Percentiles rank a stretch among this genome's conserved stretches.
Conservation (phyloP, 2,329 filamentous ascomycete genomes). For the Coniella vitis region DNA sequence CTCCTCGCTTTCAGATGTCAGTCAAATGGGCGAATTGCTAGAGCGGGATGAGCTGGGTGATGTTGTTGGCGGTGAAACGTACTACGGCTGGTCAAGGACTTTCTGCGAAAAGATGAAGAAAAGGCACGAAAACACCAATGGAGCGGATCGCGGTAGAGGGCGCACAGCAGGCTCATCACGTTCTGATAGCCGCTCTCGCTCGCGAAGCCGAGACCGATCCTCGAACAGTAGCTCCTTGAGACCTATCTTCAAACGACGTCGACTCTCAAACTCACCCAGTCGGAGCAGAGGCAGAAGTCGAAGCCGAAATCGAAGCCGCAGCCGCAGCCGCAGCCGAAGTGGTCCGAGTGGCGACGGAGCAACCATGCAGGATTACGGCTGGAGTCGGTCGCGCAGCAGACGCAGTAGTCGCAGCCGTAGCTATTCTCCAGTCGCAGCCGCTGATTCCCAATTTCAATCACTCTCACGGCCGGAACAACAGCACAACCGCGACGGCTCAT, state of each 20-base stretch:
- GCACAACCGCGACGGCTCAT: slow-evolving; percentile 23
- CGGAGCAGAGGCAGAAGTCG: slow-evolving; percentile 19
- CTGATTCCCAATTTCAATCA: slow-evolving; percentile 18
- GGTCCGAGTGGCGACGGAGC: slow-evolving; percentile 1
- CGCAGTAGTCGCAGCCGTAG: slow-evolving; percentile 23
- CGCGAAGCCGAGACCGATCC: slow-evolving; percentile 24
- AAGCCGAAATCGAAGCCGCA: slow-evolving; percentile 8
- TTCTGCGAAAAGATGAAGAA: slow-evolving; percentile 79
- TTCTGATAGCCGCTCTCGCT: slow-evolving; percentile 25
- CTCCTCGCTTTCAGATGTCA: slow-evolving; percentile 53
- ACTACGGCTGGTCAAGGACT: slow-evolving; percentile 78
- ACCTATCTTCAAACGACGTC: slow-evolving; percentile 33
- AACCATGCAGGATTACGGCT: slow-evolving; percentile 15
- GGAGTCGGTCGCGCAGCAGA: slow-evolving; percentile 1
- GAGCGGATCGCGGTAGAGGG: slow-evolving; percentile 18
- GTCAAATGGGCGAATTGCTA: slow-evolving; percentile 66
- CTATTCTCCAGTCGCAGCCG: slow-evolving; percentile 13
- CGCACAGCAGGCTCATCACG: slow-evolving; percentile 27
- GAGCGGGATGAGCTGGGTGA: slow-evolving; percentile 60
- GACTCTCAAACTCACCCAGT: slow-evolving; percentile 30
- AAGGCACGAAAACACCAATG: slow-evolving; percentile 31
- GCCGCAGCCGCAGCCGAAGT: too few relatives aligned
- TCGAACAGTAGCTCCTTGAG: slow-evolving; percentile 28
- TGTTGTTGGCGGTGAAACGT: slow-evolving; percentile 61
- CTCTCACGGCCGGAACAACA: slow-evolving; percentile 18